Base-by-base conservation (phyloP, 345 rosid genomes). In the Melaleuca quinquenervia region DNA sequence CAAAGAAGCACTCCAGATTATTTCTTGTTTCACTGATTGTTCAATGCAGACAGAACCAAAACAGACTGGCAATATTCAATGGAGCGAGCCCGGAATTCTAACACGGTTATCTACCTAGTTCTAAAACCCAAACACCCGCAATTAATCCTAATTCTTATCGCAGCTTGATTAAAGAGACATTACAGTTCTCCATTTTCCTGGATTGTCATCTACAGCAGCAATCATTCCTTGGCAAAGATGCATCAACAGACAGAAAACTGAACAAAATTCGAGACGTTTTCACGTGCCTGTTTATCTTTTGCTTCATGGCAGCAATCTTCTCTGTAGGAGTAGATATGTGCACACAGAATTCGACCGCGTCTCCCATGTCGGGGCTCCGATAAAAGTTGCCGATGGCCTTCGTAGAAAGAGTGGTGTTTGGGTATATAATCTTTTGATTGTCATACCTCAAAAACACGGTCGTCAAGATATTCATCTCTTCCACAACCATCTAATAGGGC, bases 361-460 rank as follows among this genome's bases (percentile, higher is more conserved):
- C 91, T 1, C 89, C 89, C 91, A 90, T 90, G 54, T 90, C 91
- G n/a, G 91, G 90, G 52, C 91, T 90, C 10, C 91, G 90, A 60
- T 90, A 90, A 84, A n/a, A 90, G 84, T 90, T 90, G 29, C 91
- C 90, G 20, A 90, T 90, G 50, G 88, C 41, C 70, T 88, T 90
- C 11, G 87, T 85, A 6, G 90, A 88, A 11, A 90, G 88, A 60
- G 85, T 60, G 36, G 53, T 86, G 51, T 90, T 90, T 11, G 84
- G 90, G 49, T 83, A 88, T 26, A 90, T 62, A 4, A 90, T 82
- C 86, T 88, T 90, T 54, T 58, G 85, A 70, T 88, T 88, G 86
- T 90, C 91, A 7, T 60, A 78, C 86, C 90, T 90, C n/a, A 90
- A 83, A 87, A 90, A 90, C 11, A 88, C 52, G 6, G 90, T 90